Evolutionary conservation across 768 basidiomycete species (phyloP), one percentile per base, ranked within the genome.

Genomic region (Termitomyces sp.): DNA sequence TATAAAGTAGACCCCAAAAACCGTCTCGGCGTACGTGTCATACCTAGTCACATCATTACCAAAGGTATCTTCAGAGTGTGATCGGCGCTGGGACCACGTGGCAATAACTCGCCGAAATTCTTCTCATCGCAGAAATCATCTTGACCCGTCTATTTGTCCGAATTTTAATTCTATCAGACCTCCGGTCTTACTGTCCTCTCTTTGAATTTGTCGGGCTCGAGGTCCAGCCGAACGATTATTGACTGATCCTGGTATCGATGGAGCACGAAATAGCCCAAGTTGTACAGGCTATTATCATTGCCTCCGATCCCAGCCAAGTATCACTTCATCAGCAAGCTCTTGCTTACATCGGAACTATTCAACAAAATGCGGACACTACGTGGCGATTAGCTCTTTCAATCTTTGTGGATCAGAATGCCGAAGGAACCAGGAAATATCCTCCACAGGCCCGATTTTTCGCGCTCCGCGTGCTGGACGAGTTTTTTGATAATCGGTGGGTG

Each of bases 201-300:
- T 33, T 43, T n/a, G 46, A 32, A 38, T 52, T 40, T 43, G 20
- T 32, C 38, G 57, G 50, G 59, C 56, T 53, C 18, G 41, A 52
- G 46, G 28, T 58, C 23, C 32, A 47, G 35, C 36, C 23, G 28
- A 61, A 36, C 52, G 33, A 50, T 50, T 52, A 30, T 35, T 50
- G 36, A 36, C 48, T 43, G 26, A 40, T 14, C 59, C 51, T 38
- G 36, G 35, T 49, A 56, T 57, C 68, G 38, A 91, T 91, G 91
- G 87, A 91, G 40, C 85, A 83, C 68, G 85, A 89, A 75, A 79
- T 88, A 66, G 83, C 88, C 64, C 88, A 84, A 70, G 79, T 91
- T 63, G 85, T 90, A 18, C 89, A 88, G 74, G 95, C 95, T 50
- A 93, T 95, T 73, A 76, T 82, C 69, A 88, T 96, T 75, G 95